Evolutionary conservation across 139 green algal genomes (phyloP).

Genomic region (Edaphochlamys debaryana): DNA sequence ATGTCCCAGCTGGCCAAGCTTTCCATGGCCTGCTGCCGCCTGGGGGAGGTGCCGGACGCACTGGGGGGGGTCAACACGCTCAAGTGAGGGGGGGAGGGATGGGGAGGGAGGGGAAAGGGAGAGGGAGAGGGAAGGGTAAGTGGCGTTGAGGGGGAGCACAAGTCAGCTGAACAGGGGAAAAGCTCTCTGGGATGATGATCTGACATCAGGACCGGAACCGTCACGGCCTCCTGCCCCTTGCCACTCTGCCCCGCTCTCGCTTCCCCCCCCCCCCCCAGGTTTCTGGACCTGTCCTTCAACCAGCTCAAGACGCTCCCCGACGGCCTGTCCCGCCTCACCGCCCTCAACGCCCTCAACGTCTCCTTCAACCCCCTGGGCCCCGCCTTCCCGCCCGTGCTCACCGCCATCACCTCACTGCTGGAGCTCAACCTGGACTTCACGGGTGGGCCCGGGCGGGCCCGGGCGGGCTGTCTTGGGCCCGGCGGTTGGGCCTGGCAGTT

Average conservation of each 20-base stretch:
- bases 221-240: no score
- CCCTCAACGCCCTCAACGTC: constrained; percentile 59
- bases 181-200: no score
- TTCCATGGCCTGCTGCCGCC: constrained; percentile 58
- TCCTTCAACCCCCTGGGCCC: constrained; percentile 62
- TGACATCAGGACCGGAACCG: no score
- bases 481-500: no score
- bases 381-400: constrained; percentile 51
- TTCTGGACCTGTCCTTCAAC: constrained; percentile 67
- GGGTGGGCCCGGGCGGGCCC: constrained; percentile 9
- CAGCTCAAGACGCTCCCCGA: constrained; percentile 44
- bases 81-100: background rate
- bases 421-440: constrained; percentile 73
- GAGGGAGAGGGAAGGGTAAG: no score
- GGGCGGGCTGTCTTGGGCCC: no score
- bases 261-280: background rate
- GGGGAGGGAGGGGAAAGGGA: background rate
- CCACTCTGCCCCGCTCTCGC: no score
- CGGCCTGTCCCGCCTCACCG: constrained; percentile 26
- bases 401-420: constrained; percentile 54
- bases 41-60: constrained; percentile 42
- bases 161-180: no score
- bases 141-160: no score
- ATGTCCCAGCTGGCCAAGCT: constrained; percentile 62
- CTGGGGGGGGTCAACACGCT: constrained; percentile 33